Percentiles rank a stretch among this genome's conserved stretches.
Evolutionary conservation across 192 early-diverging fungal species (phyloP).

Genomic region (Coemansia sp.): DNA sequence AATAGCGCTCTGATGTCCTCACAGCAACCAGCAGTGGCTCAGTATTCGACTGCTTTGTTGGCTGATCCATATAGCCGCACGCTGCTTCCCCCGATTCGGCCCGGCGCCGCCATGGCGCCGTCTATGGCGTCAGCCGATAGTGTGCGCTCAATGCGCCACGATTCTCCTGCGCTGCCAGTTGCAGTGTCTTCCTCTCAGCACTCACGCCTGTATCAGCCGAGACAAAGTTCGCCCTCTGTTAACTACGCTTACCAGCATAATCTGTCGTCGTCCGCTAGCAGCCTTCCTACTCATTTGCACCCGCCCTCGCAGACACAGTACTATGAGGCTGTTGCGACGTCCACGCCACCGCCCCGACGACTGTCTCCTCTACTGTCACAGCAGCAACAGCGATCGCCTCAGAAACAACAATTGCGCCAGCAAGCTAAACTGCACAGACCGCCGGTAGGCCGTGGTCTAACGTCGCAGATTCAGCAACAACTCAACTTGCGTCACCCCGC

Average conservation of each 20-base stretch:
- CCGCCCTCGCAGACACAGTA: not conserved
- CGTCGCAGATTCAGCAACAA: conserved; percentile 2
- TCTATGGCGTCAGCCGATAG: not conserved
- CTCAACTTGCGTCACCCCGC: not conserved
- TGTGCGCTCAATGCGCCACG: not conserved
- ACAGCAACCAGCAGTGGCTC: not conserved
- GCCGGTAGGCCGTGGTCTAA: not conserved
- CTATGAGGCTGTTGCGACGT: not conserved
- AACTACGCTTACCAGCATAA: not conserved
- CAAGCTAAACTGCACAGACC: not conserved
- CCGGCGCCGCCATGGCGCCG: conserved; percentile 4
- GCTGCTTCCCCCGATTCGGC: conserved; percentile 46
- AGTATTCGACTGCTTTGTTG: conserved; percentile 19
- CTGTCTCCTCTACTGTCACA: not conserved
- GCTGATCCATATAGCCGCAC: conserved; percentile 40
- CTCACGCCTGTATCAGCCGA: conserved; percentile 1
- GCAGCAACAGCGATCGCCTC: not conserved
- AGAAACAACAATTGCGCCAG: not conserved
- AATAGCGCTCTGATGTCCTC: not conserved
- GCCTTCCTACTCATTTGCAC: not conserved
- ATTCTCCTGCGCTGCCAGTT: not conserved
- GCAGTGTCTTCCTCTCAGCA: conserved; percentile 1
- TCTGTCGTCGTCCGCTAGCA: not conserved
- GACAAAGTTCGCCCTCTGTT: not conserved
- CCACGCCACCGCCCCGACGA: not conserved